phyloP scores from a whole-genome alignment of 2,329 filamentous ascomycete species.

The Metarhizium album region DNA sequence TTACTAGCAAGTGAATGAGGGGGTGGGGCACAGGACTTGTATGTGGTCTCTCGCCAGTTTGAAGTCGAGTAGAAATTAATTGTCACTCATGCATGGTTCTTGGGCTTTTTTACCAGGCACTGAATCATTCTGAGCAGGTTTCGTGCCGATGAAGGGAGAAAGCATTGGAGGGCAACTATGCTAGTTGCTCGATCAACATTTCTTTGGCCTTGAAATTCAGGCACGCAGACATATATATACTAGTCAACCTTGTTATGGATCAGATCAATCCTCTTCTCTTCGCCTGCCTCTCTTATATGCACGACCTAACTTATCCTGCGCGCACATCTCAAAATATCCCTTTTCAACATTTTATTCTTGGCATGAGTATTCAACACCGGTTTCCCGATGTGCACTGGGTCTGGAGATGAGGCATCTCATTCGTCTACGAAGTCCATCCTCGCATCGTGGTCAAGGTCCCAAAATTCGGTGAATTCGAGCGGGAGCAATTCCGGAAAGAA shows the following conservation, averaged over 20 bases:
- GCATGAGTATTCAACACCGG: neutral
- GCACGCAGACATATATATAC: neutral
- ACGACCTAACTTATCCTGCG: neutral
- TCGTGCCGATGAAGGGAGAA: too few species aligned
- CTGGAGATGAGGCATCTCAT: neutral
- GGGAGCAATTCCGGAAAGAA: constrained; percentile 1
- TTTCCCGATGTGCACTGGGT: constrained; percentile 1
- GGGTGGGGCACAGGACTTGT: too few species aligned
- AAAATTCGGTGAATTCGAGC: neutral
- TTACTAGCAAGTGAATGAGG: neutral
- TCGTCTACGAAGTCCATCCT: constrained; percentile 1
- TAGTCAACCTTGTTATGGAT: neutral
- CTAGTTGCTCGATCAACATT: too few species aligned
- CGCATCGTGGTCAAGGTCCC: constrained; percentile 1
- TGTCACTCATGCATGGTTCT: too few species aligned
- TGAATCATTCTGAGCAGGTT: too few species aligned
- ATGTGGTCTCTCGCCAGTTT: too few species aligned
- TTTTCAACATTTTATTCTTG: neutral
- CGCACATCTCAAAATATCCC: neutral
- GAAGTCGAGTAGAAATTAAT: too few species aligned
- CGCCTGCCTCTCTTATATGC: neutral
- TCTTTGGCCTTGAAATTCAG: neutral
- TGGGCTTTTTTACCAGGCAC: too few species aligned
- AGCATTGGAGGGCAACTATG: too few species aligned
- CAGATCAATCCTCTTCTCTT: neutral